A percentile compares a stretch with the other conserved stretches of the same genome.
Conservation (phyloP, 2,329 filamentous ascomycete species). For the Elsinoe fawcettii region DNA sequence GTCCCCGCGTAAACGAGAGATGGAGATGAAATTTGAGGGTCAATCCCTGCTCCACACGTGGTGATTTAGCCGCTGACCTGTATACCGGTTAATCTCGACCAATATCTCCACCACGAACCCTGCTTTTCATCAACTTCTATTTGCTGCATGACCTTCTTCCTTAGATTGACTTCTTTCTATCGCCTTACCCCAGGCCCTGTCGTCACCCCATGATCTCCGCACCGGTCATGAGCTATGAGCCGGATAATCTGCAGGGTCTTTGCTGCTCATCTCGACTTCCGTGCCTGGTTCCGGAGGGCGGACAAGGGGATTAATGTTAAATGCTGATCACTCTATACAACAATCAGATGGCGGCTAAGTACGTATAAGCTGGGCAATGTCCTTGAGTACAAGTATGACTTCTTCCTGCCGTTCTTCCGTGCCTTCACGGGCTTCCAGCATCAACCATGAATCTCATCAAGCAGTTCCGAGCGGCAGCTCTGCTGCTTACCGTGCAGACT, state of each 20-base stretch:
- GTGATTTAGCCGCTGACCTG: slow-evolving; percentile 5
- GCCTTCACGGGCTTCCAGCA: not conserved
- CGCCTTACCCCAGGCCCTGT: not conserved
- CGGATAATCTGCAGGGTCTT: slow-evolving; percentile 12
- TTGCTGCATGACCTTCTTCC: not conserved
- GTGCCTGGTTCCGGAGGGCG: not conserved
- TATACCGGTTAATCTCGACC: slow-evolving; percentile 9
- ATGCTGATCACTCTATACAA: not conserved
- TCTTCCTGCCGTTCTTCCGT: not conserved
- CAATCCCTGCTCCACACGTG: not conserved
- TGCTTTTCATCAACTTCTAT: not conserved
- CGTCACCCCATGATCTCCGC: not conserved
- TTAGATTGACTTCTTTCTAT: not conserved
- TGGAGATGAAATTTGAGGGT: not conserved
- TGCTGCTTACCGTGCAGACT: not conserved
- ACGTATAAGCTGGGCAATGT: not conserved
- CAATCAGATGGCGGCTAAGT: not conserved
- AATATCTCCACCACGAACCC: not conserved
- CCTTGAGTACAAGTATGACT: slow-evolving; percentile 4
- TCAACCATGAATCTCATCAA: not conserved
- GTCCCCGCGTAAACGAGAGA: not conserved
- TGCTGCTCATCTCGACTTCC: slow-evolving; percentile 1
- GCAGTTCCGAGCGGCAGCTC: not conserved
- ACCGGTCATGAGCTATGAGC: not conserved
- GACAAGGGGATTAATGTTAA: not conserved